Evolutionary conservation across 352 stramenopile genomes (phyloP).

Genomic region (Phytopythium cucurbitacearum): DNA sequence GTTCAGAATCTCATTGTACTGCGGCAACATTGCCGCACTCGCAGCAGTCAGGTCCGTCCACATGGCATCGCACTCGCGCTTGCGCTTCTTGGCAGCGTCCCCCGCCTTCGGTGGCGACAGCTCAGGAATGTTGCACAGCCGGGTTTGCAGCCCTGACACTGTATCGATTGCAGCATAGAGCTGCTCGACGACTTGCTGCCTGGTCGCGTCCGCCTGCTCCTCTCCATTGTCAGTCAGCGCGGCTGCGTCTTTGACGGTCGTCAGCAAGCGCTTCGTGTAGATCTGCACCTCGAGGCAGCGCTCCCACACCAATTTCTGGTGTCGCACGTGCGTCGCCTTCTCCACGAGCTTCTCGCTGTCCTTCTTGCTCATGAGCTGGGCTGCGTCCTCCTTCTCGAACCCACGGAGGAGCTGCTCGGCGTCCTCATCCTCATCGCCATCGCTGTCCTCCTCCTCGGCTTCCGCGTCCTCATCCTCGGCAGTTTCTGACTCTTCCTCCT

Average conservation of each 20-base stretch:
- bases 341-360: conserved; percentile 76
- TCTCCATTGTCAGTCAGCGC: conserved; percentile 9
- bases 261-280: conserved; percentile 75
- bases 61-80: conserved; percentile 46
- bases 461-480: conserved; percentile 23
- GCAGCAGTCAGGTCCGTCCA: conserved; percentile 43
- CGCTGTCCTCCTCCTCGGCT: conserved; percentile 25
- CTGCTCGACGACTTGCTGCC: conserved; percentile 30
- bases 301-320: conserved; percentile 86
- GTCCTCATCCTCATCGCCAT: conserved; percentile 46
- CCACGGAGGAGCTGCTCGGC: conserved; percentile 72
- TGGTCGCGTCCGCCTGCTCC: conserved; percentile 24
- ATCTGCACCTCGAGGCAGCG: conserved; percentile 83
- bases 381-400: conserved; percentile 77
- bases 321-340: conserved; percentile 72
- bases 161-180: conserved; percentile 65
- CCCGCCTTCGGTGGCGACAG: conserved; percentile 16
- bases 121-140: conserved; percentile 65
- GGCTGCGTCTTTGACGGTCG: conserved; percentile 28
- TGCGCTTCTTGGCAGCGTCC: conserved; percentile 52
- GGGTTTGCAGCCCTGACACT: conserved; percentile 51
- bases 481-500: conserved; percentile 20
- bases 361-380: conserved; percentile 64
- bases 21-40: conserved; percentile 47
- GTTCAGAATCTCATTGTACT: conserved; percentile 85